Percentiles rank a stretch among this genome's conserved stretches.
These are phyloP conservation scores for Scheffersomyces coipomensis DNA, from an alignment of 805 yeast genomes.

Conservation along the genomic window DNA sequence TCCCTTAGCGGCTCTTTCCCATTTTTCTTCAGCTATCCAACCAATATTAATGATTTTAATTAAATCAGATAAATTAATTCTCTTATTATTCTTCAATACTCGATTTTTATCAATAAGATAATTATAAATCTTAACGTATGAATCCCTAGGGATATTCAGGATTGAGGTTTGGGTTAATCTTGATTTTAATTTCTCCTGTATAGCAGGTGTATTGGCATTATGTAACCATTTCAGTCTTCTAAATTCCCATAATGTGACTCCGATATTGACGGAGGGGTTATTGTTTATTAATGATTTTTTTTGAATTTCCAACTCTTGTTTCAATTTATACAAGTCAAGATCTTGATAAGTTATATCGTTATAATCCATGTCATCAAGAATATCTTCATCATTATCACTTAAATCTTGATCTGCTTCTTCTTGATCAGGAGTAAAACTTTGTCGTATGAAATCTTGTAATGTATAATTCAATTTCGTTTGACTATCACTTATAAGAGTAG, in stretches of 20 bases:
- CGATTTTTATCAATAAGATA: conserved; percentile 69
- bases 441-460: conserved; percentile 10
- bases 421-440: conserved; percentile 6
- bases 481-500: conserved; percentile 9
- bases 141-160: conserved; percentile 44
- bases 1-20: conserved; percentile 56
- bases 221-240: conserved; percentile 69
- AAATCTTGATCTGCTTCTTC: conserved; percentile 13
- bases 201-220: conserved; percentile 20
- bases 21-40: conserved; percentile 76
- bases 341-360: conserved; percentile 16
- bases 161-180: conserved; percentile 16
- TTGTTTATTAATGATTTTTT: too few species aligned
- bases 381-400: conserved; percentile 8
- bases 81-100: conserved; percentile 53
- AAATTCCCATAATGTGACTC: conserved; percentile 65
- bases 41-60: conserved; percentile 74
- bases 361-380: background rate
- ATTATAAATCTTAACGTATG: conserved; percentile 62
- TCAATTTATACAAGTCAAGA: conserved; percentile 23
- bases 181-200: conserved; percentile 6
- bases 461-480: conserved; percentile 1
- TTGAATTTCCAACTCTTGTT: conserved; percentile 30
- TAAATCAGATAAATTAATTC: conserved; percentile 73
- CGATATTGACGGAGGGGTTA: conserved; percentile 29